Percentiles rank a stretch among this genome's conserved stretches.
These are phyloP conservation scores for Thozetella sp. DNA, from an alignment of 495 filamentous ascomycete species.

Conservation along the genomic window DNA sequence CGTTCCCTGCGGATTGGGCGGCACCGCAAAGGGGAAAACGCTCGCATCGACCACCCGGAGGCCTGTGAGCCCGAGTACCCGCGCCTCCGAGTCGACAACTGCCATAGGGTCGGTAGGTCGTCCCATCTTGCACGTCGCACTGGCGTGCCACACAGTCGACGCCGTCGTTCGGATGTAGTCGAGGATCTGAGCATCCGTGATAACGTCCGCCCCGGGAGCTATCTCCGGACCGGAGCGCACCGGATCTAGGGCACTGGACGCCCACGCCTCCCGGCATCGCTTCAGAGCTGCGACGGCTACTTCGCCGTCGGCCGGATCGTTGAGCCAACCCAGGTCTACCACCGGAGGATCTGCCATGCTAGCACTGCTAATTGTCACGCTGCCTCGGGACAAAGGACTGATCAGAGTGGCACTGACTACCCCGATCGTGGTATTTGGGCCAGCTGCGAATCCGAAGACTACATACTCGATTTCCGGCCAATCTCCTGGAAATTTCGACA, in stretches of 20 bases:
- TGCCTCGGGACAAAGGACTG: conserved; percentile 52
- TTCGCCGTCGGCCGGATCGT: conserved; percentile 41
- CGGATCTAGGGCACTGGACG: conserved; percentile 11
- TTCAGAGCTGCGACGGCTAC: conserved; percentile 45
- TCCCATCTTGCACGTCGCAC: conserved; percentile 57
- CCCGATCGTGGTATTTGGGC: background rate
- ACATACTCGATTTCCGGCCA: conserved; percentile 62
- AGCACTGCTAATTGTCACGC: conserved; percentile 48
- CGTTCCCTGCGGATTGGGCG: conserved; percentile 53
- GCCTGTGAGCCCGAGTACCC: conserved; percentile 51
- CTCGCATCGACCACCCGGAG: conserved; percentile 63
- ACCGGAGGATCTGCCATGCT: conserved; percentile 41
- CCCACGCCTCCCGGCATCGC: conserved; percentile 36
- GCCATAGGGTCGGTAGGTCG: conserved; percentile 42
- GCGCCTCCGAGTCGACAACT: conserved; percentile 53
- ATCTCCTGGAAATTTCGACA: conserved; percentile 46
- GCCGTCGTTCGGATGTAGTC: conserved; percentile 37
- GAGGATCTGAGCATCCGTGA: conserved; percentile 47
- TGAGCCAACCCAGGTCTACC: conserved; percentile 48
- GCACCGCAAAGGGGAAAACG: conserved; percentile 56
- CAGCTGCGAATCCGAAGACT: background rate
- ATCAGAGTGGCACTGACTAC: conserved; percentile 30
- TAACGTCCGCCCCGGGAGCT: conserved; percentile 41
- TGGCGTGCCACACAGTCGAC: conserved; percentile 50
- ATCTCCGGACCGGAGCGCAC: conserved; percentile 36